These are phyloP conservation scores for Aspergillus nomiae DNA, from an alignment of 2,329 filamentous ascomycete species.

Conservation along the genomic window DNA sequence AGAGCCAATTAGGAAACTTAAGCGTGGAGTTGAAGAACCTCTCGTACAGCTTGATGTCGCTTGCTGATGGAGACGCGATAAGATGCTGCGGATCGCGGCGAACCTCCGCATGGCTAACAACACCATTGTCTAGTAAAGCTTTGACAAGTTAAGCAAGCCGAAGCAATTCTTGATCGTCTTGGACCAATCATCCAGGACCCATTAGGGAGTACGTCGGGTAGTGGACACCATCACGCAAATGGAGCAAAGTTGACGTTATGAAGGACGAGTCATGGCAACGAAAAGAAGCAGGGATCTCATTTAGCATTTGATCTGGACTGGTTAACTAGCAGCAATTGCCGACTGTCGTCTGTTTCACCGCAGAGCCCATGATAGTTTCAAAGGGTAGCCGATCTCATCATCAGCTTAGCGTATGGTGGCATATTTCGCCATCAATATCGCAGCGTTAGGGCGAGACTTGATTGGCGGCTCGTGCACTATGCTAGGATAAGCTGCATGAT, in stretches of 20 bases:
- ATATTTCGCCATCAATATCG: slow-evolving; percentile 19
- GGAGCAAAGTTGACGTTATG: slow-evolving; percentile 26
- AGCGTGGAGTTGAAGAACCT: background rate
- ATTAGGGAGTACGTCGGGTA: background rate
- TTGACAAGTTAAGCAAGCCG: background rate
- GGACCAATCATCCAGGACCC: background rate
- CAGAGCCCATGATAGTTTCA: background rate
- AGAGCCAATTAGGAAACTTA: slow-evolving; percentile 4
- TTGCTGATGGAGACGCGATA: background rate
- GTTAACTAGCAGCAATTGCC: background rate
- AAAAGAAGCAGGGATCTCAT: background rate
- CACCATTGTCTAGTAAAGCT: background rate
- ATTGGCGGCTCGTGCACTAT: slow-evolving; percentile 11
- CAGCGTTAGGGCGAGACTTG: slow-evolving; percentile 12
- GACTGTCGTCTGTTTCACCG: background rate
- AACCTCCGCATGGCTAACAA: background rate
- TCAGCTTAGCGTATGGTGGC: slow-evolving; percentile 19
- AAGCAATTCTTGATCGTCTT: background rate
- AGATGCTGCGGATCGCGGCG: background rate
- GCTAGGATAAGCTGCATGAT: background rate
- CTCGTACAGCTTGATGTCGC: background rate
- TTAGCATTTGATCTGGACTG: background rate
- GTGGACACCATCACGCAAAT: slow-evolving; percentile 23
- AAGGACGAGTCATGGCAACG: slow-evolving; percentile 15
- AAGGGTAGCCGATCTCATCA: slow-evolving; percentile 11